phyloP scores from a whole-genome alignment of 257 asterid genomes.

The Solanum chilense region DNA sequence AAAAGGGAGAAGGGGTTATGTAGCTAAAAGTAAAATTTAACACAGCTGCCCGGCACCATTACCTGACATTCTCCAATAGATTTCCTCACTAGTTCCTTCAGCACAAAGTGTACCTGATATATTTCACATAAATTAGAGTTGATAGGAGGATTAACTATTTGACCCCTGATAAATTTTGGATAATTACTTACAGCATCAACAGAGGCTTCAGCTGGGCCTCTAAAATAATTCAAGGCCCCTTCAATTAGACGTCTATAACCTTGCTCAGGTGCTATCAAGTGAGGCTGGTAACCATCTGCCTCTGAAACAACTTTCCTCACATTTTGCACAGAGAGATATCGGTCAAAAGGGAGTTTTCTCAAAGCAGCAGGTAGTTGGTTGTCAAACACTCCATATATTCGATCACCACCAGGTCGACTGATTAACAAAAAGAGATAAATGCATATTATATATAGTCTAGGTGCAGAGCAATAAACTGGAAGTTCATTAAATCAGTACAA shows the following conservation, averaged over 20 bases:
- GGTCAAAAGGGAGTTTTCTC: conserved; percentile 8
- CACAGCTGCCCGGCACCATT: neutral
- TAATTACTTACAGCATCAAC: conserved; percentile 78
- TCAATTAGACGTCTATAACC: conserved; percentile 92
- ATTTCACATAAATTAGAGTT: neutral
- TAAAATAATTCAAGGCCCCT: conserved; percentile 72
- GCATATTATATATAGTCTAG: neutral
- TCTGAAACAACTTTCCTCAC: conserved; percentile 41
- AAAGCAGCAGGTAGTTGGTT: conserved; percentile 13
- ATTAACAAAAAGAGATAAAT: neutral
- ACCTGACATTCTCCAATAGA: conserved; percentile 92
- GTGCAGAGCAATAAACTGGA: neutral
- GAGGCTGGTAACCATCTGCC: conserved; percentile 99
- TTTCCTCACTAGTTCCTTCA: conserved; percentile 90
- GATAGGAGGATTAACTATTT: neutral
- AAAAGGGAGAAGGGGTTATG: neutral
- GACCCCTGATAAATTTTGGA: neutral
- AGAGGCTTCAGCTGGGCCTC: conserved; percentile 97
- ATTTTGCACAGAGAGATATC: conserved; percentile 5
- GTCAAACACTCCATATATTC: conserved; percentile 11
- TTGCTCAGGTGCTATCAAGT: conserved; percentile 97
- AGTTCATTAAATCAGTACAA: neutral
- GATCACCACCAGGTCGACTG: conserved; percentile 60
- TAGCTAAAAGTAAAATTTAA: neutral
- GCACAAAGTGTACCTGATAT: conserved; percentile 80